Evolutionary conservation across 106 monocot species (phyloP).

Genomic region (Vanilla planifolia): DNA sequence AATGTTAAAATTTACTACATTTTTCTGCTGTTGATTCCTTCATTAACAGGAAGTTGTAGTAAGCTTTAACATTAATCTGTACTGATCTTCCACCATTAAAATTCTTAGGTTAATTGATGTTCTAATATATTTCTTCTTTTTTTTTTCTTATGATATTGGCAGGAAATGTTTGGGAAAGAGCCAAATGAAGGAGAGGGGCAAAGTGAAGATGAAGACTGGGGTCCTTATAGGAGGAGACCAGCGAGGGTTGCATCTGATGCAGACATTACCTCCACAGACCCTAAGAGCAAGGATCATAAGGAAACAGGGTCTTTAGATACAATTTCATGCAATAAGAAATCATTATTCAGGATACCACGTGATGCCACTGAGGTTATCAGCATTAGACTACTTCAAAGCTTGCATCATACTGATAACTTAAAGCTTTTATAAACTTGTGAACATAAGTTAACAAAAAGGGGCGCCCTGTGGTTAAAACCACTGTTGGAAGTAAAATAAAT

Average conservation of each 20-base stretch:
- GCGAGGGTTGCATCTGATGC: conserved; percentile 18
- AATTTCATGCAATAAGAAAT: conserved; percentile 25
- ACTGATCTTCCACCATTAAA: neutral
- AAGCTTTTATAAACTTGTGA: neutral
- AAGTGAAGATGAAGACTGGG: conserved; percentile 93
- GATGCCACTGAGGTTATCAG: conserved; percentile 48
- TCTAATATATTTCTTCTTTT: neutral
- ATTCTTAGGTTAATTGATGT: neutral
- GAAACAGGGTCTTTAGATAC: conserved; percentile 14
- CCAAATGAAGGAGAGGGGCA: conserved; percentile 34
- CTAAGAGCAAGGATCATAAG: conserved; percentile 18
- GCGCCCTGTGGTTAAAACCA: neutral
- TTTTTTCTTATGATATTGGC: conserved; percentile 3
- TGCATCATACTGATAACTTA: neutral
- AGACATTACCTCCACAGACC: conserved; percentile 5
- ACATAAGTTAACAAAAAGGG: neutral
- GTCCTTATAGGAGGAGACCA: conserved; percentile 44
- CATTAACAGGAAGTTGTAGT: too few relatives aligned
- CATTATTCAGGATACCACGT: conserved; percentile 57
- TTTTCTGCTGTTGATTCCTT: too few relatives aligned
- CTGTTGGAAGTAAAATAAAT: neutral
- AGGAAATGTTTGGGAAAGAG: conserved; percentile 97
- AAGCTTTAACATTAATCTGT: neutral
- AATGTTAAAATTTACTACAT: neutral
- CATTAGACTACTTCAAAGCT: neutral